Evolutionary conservation across 106 monocot genomes (phyloP).

Genomic region (Iris macrosiphon): DNA sequence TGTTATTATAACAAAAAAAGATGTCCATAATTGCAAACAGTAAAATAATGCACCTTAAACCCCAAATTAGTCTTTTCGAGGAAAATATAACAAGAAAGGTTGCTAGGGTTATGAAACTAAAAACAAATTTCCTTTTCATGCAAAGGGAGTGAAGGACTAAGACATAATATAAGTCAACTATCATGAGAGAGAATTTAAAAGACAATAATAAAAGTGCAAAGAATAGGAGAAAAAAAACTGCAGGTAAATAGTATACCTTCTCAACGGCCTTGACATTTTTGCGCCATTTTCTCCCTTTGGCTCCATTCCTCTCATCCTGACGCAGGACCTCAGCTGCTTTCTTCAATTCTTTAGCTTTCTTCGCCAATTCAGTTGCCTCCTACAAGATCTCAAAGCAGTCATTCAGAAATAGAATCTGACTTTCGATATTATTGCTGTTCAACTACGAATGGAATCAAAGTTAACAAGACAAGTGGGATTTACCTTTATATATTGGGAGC

Average conservation of each 20-base stretch:
- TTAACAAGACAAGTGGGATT: neutral
- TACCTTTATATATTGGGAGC: constrained; percentile 95
- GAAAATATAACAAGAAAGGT: too few relatives aligned
- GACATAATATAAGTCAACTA: too few relatives aligned
- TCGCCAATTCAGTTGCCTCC: constrained; percentile 91
- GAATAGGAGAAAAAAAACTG: too few relatives aligned
- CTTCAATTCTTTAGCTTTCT: constrained; percentile 84
- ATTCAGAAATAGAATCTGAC: neutral
- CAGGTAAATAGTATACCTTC: constrained; percentile 72
- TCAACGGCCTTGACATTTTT: constrained; percentile 91
- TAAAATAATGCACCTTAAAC: too few relatives aligned
- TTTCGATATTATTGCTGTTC: neutral
- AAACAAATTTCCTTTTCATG: too few relatives aligned
- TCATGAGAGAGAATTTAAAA: too few relatives aligned
- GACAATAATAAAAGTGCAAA: too few relatives aligned
- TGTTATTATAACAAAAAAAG: too few relatives aligned
- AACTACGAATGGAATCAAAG: neutral
- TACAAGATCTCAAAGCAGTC: constrained; percentile 19
- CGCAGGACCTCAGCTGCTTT: constrained; percentile 76
- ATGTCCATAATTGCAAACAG: too few relatives aligned
- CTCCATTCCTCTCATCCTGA: constrained; percentile 82
- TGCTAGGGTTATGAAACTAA: too few relatives aligned
- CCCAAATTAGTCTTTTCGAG: too few relatives aligned
- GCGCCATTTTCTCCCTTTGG: constrained; percentile 85
- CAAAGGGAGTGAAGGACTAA: too few relatives aligned